Conservation (phyloP, 805 yeast genomes). For the Lachancea sp. region DNA sequence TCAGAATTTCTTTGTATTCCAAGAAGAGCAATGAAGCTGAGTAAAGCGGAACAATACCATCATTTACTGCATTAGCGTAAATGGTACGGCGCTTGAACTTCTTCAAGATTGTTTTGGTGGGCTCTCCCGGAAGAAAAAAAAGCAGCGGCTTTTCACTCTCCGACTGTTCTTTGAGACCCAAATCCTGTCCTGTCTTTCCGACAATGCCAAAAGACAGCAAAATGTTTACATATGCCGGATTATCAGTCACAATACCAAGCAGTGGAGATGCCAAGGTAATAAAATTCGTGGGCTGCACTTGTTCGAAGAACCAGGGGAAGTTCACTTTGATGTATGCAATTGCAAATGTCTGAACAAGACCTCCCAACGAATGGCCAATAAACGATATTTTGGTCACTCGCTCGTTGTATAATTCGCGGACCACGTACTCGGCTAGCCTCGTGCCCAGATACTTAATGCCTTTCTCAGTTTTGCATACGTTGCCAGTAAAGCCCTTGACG, state of each 20-base stretch:
- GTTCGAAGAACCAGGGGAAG: slow-evolving; percentile 61
- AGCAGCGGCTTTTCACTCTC: slow-evolving; percentile 49
- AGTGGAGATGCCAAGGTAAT: slow-evolving; percentile 70
- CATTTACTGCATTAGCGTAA: slow-evolving; percentile 71
- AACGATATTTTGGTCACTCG: slow-evolving; percentile 54
- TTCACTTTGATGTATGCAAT: slow-evolving; percentile 63
- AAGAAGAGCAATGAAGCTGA: slow-evolving; percentile 63
- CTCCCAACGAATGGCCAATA: slow-evolving; percentile 76
- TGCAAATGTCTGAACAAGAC: slow-evolving; percentile 69
- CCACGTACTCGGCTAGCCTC: slow-evolving; percentile 59
- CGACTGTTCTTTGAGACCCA: slow-evolving; percentile 46
- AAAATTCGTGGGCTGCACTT: slow-evolving; percentile 58
- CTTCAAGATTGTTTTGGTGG: slow-evolving; percentile 53
- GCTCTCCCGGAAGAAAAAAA: slow-evolving; percentile 58
- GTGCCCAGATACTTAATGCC: slow-evolving; percentile 72
- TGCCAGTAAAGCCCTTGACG: slow-evolving; percentile 63
- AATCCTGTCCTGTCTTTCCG: slow-evolving; percentile 76
- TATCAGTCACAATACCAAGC: slow-evolving; percentile 70
- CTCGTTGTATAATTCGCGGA: slow-evolving; percentile 41
- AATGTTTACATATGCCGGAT: slow-evolving; percentile 65
- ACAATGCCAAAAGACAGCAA: slow-evolving; percentile 68
- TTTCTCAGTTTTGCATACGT: slow-evolving; percentile 71
- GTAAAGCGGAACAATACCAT: slow-evolving; percentile 76
- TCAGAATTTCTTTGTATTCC: slow-evolving; percentile 50
- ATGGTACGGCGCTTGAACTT: slow-evolving; percentile 58